Percentiles rank a stretch among this genome's conserved stretches.
These are phyloP conservation scores for Puccinia novopanici DNA, from an alignment of 1,284 basidiomycete genomes.

Conservation along the genomic window DNA sequence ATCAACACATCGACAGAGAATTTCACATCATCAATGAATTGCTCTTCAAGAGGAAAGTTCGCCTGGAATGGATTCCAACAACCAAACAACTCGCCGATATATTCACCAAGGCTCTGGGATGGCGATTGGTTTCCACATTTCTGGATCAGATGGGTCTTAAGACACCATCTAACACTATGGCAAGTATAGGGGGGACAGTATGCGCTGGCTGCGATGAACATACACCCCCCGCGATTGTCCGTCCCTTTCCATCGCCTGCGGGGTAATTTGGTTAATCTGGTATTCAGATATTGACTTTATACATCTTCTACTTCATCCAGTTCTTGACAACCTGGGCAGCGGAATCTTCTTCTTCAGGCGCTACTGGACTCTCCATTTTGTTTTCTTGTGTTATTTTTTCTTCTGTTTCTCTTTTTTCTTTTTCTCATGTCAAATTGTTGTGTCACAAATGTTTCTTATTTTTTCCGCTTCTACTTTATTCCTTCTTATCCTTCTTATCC, in stretches of 20 bases:
- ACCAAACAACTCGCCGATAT: too few relatives aligned
- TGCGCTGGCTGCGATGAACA: too few relatives aligned
- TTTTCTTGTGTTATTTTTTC: neutral
- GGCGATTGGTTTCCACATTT: neutral
- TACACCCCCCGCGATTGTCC: too few relatives aligned
- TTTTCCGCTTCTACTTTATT: neutral
- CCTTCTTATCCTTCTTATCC: neutral
- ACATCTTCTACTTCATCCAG: too few relatives aligned
- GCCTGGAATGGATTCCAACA: neutral
- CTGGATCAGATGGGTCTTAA: neutral
- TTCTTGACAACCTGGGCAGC: too few relatives aligned
- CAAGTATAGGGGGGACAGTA: too few relatives aligned
- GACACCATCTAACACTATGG: neutral
- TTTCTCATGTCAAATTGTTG: too few relatives aligned
- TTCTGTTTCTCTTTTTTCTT: neutral
- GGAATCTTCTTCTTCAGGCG: too few relatives aligned
- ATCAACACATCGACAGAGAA: too few relatives aligned
- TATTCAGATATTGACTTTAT: neutral
- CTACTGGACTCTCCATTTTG: too few relatives aligned
- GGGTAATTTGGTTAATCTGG: neutral
- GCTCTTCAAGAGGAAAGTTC: neutral
- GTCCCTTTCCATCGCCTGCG: neutral
- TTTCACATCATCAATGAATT: constrained; percentile 17
- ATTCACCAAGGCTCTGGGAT: neutral
- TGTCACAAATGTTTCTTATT: too few relatives aligned